Percentiles rank a stretch among this genome's conserved stretches.
Evolutionary conservation across 2,329 filamentous ascomycete genomes (phyloP).

Genomic region (Rhytidhysteron rufulum): DNA sequence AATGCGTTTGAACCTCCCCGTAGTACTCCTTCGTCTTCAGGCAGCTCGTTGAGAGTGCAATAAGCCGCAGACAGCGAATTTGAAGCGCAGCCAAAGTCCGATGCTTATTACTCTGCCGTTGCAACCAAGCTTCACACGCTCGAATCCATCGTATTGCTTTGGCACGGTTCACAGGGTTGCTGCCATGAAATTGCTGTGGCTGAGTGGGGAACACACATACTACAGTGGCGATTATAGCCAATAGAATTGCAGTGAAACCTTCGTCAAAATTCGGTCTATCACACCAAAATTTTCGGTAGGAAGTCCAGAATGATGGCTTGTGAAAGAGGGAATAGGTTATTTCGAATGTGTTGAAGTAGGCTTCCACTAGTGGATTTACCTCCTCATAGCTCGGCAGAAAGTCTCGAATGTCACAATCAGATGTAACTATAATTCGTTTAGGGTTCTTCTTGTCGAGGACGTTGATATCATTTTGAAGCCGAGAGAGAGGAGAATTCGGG

Average conservation of each 20-base stretch:
- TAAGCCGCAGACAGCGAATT: constrained; percentile 43
- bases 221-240: constrained; percentile 28
- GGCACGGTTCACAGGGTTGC: constrained; percentile 28
- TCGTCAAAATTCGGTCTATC: constrained; percentile 12
- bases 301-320: constrained; percentile 42
- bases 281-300: constrained; percentile 44
- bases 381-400: too few relatives aligned
- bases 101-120: constrained; percentile 46
- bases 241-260: constrained; percentile 26
- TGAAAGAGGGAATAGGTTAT: constrained; percentile 47
- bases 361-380: constrained; percentile 36
- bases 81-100: constrained; percentile 43
- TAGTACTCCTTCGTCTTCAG: constrained; percentile 48
- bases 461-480: neutral
- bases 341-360: constrained; percentile 47
- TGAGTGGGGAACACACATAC: constrained; percentile 7
- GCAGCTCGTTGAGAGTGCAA: constrained; percentile 42
- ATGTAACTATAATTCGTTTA: too few relatives aligned
- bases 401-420: too few relatives aligned
- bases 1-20: constrained; percentile 42
- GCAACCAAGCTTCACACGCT: constrained; percentile 32
- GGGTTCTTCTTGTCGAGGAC: constrained; percentile 9
- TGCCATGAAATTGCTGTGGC: constrained; percentile 23
- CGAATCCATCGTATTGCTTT: constrained; percentile 25
- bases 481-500: neutral